A percentile compares a stretch with the other conserved stretches of the same genome.
These are phyloP conservation scores for Fagus sylvatica DNA, from an alignment of 306 rosid genomes.

Conservation along the genomic window DNA sequence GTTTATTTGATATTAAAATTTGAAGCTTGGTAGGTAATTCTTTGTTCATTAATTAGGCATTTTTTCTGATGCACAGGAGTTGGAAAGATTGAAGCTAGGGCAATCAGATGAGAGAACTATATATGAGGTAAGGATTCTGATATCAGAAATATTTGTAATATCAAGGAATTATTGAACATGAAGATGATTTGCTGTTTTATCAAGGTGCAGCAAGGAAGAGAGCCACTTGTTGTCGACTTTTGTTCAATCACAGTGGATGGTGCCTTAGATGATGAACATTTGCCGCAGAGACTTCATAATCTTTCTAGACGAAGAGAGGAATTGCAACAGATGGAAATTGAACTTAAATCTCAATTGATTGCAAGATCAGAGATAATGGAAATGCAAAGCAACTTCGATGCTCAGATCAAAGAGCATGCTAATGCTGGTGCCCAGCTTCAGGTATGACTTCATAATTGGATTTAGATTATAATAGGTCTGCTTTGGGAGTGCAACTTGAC, in stretches of 20 bases:
- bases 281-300: slow-evolving; percentile 66
- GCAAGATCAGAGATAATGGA: slow-evolving; percentile 81
- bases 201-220: slow-evolving; percentile 99
- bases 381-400: slow-evolving; percentile 65
- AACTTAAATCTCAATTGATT: slow-evolving; percentile 75
- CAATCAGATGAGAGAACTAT: slow-evolving; percentile 92
- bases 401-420: slow-evolving; percentile 79
- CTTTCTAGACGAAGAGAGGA: slow-evolving; percentile 80
- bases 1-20: background rate
- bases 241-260: slow-evolving; percentile 85
- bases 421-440: slow-evolving; percentile 68
- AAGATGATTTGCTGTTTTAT: slow-evolving; percentile 48
- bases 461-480: background rate
- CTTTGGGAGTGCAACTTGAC: background rate
- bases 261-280: slow-evolving; percentile 56
- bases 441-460: slow-evolving; percentile 40
- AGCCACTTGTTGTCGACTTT: slow-evolving; percentile 81
- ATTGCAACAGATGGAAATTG: slow-evolving; percentile 74
- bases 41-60: slow-evolving; percentile 24
- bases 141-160: slow-evolving; percentile 23
- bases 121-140: slow-evolving; percentile 75
- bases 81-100: slow-evolving; percentile 62
- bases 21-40: background rate
- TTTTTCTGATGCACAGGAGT: slow-evolving; percentile 48
- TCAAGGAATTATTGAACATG: slow-evolving; percentile 35